Base-by-base conservation (phyloP, 2,329 filamentous ascomycete genomes). In the Ceratocystis albifundus region DNA sequence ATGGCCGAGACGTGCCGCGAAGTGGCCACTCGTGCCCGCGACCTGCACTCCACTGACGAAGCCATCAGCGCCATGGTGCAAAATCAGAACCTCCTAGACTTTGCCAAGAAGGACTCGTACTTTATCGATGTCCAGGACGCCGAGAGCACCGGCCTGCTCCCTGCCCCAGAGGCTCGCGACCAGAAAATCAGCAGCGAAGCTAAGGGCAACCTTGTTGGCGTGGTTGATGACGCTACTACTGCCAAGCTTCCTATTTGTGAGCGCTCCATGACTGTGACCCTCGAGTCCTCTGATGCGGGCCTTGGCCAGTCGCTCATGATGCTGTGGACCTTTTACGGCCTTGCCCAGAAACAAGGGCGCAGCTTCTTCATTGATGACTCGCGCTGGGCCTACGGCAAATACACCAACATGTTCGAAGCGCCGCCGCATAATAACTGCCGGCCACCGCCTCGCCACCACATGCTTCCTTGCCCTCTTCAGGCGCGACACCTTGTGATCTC, bases 351-450 rank as follows among this genome's bases (percentile, higher is more conserved):
- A 68, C 88, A 95, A 73, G 83, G 83, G 15, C 80, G 90, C 28
- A 80, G 84, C 0, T 95, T 96, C 75, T 95, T 96, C 76, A 79
- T 96, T 69, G 89, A 95, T 71, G 90, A 96, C 75, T 84, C 87
- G 5, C 81, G 87, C 70, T 96, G 91, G 87, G 86, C 88, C 1
- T 94, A 94, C 71, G 90, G 90, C 8, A 80, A 81, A 64, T 96
- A 89, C 72, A 81, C 80, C 0, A 80, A 84, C 63, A 90, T 89
- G 71, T 95, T 96, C 75, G 77, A 82, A 59, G 76, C 83, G 2
- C 87, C 87, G 0, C 86, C 88, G 0, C 70, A 79, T 1, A 85
- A 87, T 1, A 75, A 77, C 28, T 95, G 90, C 73, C 80, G 82
- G 6, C 84, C 87, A 20, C 89, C 90, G 12, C 86, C 88, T n/a